Evolutionary conservation across 495 filamentous ascomycete genomes (phyloP).

Genomic region (Xylaria venustula): DNA sequence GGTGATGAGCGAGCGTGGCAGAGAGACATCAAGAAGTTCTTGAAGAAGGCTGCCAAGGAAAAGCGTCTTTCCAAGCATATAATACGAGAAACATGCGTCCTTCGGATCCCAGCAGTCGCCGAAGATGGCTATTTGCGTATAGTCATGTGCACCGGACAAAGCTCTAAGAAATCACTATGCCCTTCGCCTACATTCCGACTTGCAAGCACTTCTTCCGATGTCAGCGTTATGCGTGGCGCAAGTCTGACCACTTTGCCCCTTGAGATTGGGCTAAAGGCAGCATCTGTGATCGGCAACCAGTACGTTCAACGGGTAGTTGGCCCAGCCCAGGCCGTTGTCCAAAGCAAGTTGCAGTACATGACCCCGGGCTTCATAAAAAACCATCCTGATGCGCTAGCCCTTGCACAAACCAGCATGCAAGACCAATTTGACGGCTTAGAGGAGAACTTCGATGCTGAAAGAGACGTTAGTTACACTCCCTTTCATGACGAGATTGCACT

Average conservation of each 20-base stretch:
- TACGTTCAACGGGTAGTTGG: constrained; percentile 46
- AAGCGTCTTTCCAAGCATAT: constrained; percentile 44
- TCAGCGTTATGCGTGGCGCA: constrained; percentile 61
- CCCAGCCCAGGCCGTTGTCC: constrained; percentile 44
- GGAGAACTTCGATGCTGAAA: constrained; percentile 24
- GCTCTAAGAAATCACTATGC: constrained; percentile 48
- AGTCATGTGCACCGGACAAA: constrained; percentile 54
- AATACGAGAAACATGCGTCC: constrained; percentile 59
- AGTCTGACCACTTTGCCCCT: constrained; percentile 62
- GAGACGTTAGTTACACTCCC: constrained; percentile 23
- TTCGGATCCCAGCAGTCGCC: constrained; percentile 60
- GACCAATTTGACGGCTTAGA: constrained; percentile 28
- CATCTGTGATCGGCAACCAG: constrained; percentile 50
- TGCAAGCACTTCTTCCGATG: constrained; percentile 57
- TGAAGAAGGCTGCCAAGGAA: constrained; percentile 46
- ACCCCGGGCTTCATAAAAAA: constrained; percentile 45
- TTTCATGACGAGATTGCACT: constrained; percentile 20
- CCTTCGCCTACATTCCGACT: constrained; percentile 64
- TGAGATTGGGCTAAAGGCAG: constrained; percentile 60
- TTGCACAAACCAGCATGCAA: constrained; percentile 37
- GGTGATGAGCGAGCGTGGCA: constrained; percentile 64
- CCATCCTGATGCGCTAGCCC: constrained; percentile 43
- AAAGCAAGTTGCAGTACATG: constrained; percentile 29
- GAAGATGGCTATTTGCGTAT: constrained; percentile 67
- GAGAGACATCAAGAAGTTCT: constrained; percentile 60